Conservation (phyloP, 73 alveolate genomes). For the Stentor roeselii region DNA sequence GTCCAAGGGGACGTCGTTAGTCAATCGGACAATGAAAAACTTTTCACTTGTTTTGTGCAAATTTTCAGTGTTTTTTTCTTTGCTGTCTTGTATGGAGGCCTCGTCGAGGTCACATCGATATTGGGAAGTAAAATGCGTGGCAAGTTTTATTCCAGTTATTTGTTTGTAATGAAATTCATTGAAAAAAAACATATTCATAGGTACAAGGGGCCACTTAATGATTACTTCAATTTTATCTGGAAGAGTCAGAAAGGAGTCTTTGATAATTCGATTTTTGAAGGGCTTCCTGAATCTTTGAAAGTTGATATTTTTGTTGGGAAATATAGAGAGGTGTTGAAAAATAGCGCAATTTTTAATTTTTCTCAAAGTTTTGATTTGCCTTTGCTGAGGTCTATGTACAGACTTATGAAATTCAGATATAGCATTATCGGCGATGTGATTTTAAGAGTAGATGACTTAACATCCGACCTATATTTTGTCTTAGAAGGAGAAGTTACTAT, state of each 20-base stretch:
- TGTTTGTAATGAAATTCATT: neutral
- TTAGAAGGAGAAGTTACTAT: constrained; percentile 60
- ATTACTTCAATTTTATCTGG: constrained; percentile 54
- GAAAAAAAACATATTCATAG: neutral
- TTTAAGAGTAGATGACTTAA: constrained; percentile 44
- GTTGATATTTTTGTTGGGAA: constrained; percentile 38
- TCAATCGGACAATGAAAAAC: constrained; percentile 38
- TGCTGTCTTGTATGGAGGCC: constrained; percentile 55
- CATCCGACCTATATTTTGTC: constrained; percentile 35
- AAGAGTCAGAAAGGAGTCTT: constrained; percentile 36
- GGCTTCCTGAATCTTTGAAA: constrained; percentile 41
- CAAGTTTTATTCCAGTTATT: neutral
- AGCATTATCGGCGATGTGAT: constrained; percentile 48
- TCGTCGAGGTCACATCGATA: constrained; percentile 42
- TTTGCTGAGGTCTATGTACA: constrained; percentile 35
- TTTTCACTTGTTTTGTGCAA: constrained; percentile 32
- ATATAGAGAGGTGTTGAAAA: constrained; percentile 35
- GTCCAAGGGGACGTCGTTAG: constrained; percentile 52
- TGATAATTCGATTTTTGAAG: constrained; percentile 28
- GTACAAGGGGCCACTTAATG: neutral
- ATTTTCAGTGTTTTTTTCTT: constrained; percentile 42
- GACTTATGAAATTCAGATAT: constrained; percentile 34
- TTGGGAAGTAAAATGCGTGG: neutral
- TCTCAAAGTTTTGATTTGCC: neutral
- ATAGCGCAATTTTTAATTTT: neutral